Conservation (phyloP, 2,329 filamentous ascomycete genomes). For the Lasiodiplodia sp. region DNA sequence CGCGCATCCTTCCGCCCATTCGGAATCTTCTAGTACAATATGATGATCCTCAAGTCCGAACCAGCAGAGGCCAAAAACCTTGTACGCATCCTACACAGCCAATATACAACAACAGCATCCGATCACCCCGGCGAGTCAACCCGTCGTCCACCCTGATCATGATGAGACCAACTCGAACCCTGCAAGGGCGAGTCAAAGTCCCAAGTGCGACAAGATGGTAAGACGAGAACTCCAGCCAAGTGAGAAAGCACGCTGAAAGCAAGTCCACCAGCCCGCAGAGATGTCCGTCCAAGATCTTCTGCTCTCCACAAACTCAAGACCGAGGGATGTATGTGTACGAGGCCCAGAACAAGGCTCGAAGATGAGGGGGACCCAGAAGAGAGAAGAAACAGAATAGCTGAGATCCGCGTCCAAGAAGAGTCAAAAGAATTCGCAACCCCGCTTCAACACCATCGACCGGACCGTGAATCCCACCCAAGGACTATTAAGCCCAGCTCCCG, state of each 20-base stretch:
- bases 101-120: neutral
- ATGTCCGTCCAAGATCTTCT: neutral
- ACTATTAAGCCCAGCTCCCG: neutral
- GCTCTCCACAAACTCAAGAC: neutral
- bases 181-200: constrained; percentile 35
- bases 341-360: neutral
- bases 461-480: neutral
- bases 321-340: neutral
- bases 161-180: constrained; percentile 30
- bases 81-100: neutral
- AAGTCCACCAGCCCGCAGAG: neutral
- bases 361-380: neutral
- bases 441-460: neutral
- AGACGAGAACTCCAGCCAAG: constrained; percentile 10
- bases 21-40: neutral
- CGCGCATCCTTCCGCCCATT: neutral
- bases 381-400: neutral
- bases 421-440: neutral
- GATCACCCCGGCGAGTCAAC: constrained; percentile 2
- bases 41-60: neutral
- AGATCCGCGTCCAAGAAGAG: constrained; percentile 1
- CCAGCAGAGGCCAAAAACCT: neutral
- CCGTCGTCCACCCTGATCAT: neutral
- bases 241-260: neutral
- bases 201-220: constrained; percentile 16